Base-by-base conservation (phyloP, 148 eudicot genomes). In the Rhododendron kiyosumense region DNA sequence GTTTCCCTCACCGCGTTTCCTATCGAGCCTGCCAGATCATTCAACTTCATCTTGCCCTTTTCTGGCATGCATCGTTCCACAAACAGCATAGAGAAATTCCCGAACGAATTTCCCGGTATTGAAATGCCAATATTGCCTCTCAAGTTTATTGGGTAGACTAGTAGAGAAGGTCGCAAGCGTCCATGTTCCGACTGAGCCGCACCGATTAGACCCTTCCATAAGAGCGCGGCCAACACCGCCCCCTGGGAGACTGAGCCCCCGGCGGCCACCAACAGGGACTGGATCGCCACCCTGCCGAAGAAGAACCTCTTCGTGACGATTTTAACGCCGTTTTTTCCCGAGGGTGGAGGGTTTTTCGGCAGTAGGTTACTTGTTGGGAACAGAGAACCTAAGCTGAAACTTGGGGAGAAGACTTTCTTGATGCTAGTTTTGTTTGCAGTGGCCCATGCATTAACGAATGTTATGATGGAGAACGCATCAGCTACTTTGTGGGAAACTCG, bases 141-240 rank as follows among this genome's bases (percentile, higher is more conserved):
- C 74, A 89, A 51, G 52, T 86, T 86, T 41, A 86, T 61, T 6
- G 87, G 74, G 57, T 76, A 80, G 28, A 49, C 45, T 4, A 84
- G 49, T 7, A 78, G 20, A 3, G 87, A 84, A 28, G 69, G 18
- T n/a, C 88, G 77, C 1, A 49, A 78, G 24, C 45, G 77, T 13
- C 87, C 87, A n/a, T 87, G 59, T 78, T 71, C 81, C 4, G 30
- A 75, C 12, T 8, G 26, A 10, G 86, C 78, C 8, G 84, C 46
- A 9, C 80, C 65, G 1, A 89, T 75, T 3, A 87, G 83, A 49
- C 84, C 87, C 83, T 87, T 86, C 89, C 87, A 89, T 81, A 89
- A 36, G 22, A 89, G 7, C n/a, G 84, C 85, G 13, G 49, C 63
- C 61, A 87, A 83, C 32, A 63, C 74, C 34, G 36, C 63, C 26